Base-by-base conservation (phyloP, 495 filamentous ascomycete species). In the Daldinia concentrica region DNA sequence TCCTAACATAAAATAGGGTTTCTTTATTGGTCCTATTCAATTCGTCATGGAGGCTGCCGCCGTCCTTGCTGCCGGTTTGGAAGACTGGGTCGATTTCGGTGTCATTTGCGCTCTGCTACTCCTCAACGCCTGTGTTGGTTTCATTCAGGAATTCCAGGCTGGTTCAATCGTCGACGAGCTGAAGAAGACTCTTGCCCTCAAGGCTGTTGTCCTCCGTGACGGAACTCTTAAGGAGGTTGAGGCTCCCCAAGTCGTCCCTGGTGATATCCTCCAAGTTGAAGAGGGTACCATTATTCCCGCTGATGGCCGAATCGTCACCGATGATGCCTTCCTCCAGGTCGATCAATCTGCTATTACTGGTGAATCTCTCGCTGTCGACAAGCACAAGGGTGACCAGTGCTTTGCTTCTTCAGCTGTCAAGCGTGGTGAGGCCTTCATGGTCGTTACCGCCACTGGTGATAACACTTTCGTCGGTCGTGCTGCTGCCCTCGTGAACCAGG, bases 341-440 rank as follows among this genome's bases (percentile, higher is more conserved):
- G 94, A 97, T 80, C 94, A 97, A 82, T 97, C 93, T 65, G 87
- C 91, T 69, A 92, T 97, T 75, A 97, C 94, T 32, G 94, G 94
- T 66, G 94, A 97, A 82, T 97, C 94, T 74, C 88, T 97, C 63
- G 93, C 93, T 66, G 93, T 95, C 64, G 91, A 94, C 80, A 97
- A 95, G 83, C 87, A 90, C 79, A 89, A 90, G 79, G 86, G 86
- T 62, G 93, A 96, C 79, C 81, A 83, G 66, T 92, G 91, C 79
- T 97, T 90, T 78, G 88, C 92, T 76, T 96, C 94, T 11, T 95
- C 93, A 4, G 89, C 88, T 67, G 90, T 96, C 84, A 97, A 95
- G 86, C 93, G 93, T 84, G 93, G 94, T 77, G 87, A 92, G 80
- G 92, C 90, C 58, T 90, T 90, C 79, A 87, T 95, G 80, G 86